Percentiles rank a stretch among this genome's conserved stretches.
Evolutionary conservation across 2,329 filamentous ascomycete species (phyloP).

Genomic region (Ophiocordyceps australis): DNA sequence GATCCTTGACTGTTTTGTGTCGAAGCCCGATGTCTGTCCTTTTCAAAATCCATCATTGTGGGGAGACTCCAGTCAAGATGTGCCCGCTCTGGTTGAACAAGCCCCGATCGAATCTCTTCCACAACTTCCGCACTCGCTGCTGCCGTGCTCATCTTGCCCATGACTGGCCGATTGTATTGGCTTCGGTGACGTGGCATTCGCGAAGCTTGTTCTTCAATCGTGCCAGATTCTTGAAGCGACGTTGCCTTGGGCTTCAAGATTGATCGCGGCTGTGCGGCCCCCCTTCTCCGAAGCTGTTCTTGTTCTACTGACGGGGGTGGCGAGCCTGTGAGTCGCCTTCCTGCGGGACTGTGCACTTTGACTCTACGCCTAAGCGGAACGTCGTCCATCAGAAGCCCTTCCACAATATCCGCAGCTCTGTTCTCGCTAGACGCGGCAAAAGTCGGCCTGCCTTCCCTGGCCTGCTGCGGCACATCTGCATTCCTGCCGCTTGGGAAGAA

Average conservation of each 20-base stretch:
- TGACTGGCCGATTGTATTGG: slow-evolving; percentile 8
- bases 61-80: slow-evolving; percentile 5
- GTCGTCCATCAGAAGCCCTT: not conserved
- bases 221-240: slow-evolving; percentile 3
- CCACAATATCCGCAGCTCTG: not conserved
- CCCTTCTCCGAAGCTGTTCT: slow-evolving; percentile 16
- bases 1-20: not conserved
- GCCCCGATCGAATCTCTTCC: slow-evolving; percentile 10
- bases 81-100: slow-evolving; percentile 4
- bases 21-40: slow-evolving; percentile 1
- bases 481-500: no score
- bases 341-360: slow-evolving; percentile 12
- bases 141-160: slow-evolving; percentile 2
- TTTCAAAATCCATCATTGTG: slow-evolving; percentile 9
- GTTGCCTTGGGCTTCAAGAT: slow-evolving; percentile 12
- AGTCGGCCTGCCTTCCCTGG: no score
- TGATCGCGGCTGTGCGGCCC: slow-evolving; percentile 10
- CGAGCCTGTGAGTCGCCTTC: slow-evolving; percentile 4
- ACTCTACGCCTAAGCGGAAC: slow-evolving; percentile 10
- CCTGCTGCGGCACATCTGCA: no score
- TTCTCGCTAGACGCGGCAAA: not conserved
- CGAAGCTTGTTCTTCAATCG: slow-evolving; percentile 1
- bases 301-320: slow-evolving; percentile 14
- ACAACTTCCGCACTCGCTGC: slow-evolving; percentile 5
- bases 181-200: slow-evolving; percentile 4